Evolutionary conservation across 2,329 filamentous ascomycete genomes (phyloP), one percentile per base, ranked within the genome.

Genomic region (Juglanconis juglandina): DNA sequence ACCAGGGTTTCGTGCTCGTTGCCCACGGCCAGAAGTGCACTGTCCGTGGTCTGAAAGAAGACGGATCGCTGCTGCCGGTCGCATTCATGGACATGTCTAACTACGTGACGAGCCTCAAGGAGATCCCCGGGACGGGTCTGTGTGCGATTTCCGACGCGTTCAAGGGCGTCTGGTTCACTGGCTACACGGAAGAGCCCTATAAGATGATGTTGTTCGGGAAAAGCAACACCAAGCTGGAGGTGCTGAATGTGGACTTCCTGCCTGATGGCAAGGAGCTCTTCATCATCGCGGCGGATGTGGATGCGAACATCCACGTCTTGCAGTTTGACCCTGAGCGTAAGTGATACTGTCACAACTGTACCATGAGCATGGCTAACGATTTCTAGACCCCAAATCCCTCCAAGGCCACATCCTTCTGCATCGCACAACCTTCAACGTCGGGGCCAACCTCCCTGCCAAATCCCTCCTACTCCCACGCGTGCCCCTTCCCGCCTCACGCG

Each of bases 11-110:
- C 66, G 87, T 96, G 81, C 87, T 95, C 63, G 90, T 90, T 46
- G 92, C 93, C 0, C 95, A 99, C 71, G 95, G 95, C 1, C 93
- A 97, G 70, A 99, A 99, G 75, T 94, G 92, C 72, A 96, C 99
- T 90, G 92, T 99, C 1, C 84, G 95, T 61, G 95, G 95, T 46
- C 81, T 99, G 3, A 97, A 97, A 72, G 95, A 99, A 73, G 95
- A 99, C 71, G 92, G 93, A 0, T 92, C 90, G 1, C 82, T 98
- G 56, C 80, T 98, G 1, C 95, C 95, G 0, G 94, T 99, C 3
- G 95, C 95, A 0, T 99, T 99, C 71, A 90, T 99, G 81, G 95
- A 99, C 70, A 96, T 97, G 87, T 95, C 91, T 76, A 96, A 91
- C 74, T 95, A 96, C 69, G 91, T 96, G 11, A 91, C 87, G 2